Evolutionary conservation across 805 yeast genomes (phyloP).

Genomic region (Kodamaea neixiangensis): DNA sequence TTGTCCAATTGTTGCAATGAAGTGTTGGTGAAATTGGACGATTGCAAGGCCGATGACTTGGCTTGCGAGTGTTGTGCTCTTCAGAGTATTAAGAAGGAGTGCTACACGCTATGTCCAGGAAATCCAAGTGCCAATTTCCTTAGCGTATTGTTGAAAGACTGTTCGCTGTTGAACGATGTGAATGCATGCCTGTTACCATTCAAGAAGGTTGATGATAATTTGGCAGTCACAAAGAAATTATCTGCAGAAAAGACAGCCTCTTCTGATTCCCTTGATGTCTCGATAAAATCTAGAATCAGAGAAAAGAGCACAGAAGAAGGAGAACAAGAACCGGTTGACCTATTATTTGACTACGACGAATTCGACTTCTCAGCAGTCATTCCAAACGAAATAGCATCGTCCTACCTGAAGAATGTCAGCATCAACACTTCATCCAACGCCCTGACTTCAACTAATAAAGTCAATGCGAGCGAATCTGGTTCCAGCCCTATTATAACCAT

Average conservation of each 20-base stretch:
- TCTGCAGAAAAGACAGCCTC: not conserved
- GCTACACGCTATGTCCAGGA: constrained; percentile 52
- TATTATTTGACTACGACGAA: constrained; percentile 9
- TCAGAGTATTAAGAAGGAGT: constrained; percentile 46
- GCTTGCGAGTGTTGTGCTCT: constrained; percentile 61
- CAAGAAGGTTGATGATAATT: constrained; percentile 41
- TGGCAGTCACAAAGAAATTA: not conserved
- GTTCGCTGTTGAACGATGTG: constrained; percentile 47
- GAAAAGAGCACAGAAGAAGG: not conserved
- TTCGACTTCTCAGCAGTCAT: not conserved
- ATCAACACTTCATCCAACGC: not conserved
- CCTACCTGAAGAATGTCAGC: not conserved
- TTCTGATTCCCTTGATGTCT: constrained; percentile 1
- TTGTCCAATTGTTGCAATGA: constrained; percentile 49
- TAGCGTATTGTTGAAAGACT: constrained; percentile 46
- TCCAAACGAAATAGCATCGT: not conserved
- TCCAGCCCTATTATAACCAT: not conserved
- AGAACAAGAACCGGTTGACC: constrained; percentile 1
- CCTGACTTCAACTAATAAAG: not conserved
- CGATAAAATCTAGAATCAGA: constrained; percentile 2
- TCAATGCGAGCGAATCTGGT: not conserved
- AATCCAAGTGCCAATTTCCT: constrained; percentile 50
- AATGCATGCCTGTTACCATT: constrained; percentile 54
- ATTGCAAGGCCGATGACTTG: constrained; percentile 53
- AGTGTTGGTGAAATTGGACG: constrained; percentile 46